Conservation (phyloP, 108 stramenopile species). For the Discostella stelligeroides region DNA sequence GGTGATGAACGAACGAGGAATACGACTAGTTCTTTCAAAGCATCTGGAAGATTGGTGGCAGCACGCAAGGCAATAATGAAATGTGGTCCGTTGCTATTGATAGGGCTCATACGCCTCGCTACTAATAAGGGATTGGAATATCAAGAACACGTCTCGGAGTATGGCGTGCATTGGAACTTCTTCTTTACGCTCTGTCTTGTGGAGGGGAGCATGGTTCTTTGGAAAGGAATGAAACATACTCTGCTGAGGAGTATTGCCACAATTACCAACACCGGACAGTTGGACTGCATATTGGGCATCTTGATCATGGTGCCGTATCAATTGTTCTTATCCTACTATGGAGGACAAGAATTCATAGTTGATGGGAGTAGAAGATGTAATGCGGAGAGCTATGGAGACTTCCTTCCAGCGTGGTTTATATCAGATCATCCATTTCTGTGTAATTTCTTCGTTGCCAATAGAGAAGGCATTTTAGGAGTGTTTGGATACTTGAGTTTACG, state of each 20-base stretch:
- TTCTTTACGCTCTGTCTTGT: slow-evolving; percentile 87
- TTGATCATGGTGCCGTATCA: slow-evolving; percentile 63
- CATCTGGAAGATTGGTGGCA: too few species aligned
- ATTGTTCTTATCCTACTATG: slow-evolving; percentile 46
- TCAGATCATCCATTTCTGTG: slow-evolving; percentile 36
- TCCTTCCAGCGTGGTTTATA: slow-evolving; percentile 6
- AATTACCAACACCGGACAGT: not conserved
- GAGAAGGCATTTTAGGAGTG: slow-evolving; percentile 87
- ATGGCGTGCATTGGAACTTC: slow-evolving; percentile 99
- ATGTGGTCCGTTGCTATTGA: slow-evolving; percentile 59
- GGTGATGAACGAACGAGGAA: slow-evolving; percentile 4
- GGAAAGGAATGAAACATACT: slow-evolving; percentile 15
- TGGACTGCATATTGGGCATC: slow-evolving; percentile 41
- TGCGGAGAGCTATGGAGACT: not conserved
- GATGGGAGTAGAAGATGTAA: slow-evolving; percentile 55
- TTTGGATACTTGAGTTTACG: slow-evolving; percentile 76
- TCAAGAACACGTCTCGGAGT: slow-evolving; percentile 95
- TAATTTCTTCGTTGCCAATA: slow-evolving; percentile 74
- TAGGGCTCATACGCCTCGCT: slow-evolving; percentile 71
- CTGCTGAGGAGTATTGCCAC: not conserved
- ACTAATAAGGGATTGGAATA: slow-evolving; percentile 88
- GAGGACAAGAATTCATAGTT: slow-evolving; percentile 77
- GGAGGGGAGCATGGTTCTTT: slow-evolving; percentile 36
- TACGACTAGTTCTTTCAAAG: too few species aligned
- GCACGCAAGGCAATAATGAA: slow-evolving; percentile 36